These are phyloP conservation scores for Trametes gibbosa DNA, from an alignment of 768 basidiomycete species.

Conservation along the genomic window DNA sequence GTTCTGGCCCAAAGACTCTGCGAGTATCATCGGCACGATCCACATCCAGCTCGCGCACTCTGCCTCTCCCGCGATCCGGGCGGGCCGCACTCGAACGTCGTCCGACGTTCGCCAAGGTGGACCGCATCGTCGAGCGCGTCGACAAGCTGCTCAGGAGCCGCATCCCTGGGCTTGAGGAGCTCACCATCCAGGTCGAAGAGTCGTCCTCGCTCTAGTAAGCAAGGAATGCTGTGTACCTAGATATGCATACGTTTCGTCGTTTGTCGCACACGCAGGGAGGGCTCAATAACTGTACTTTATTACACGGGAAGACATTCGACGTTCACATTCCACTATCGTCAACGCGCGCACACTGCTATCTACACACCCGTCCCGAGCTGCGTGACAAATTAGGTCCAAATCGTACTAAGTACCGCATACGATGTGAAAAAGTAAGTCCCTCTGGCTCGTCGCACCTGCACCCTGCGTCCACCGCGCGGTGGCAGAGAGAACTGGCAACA, in stretches of 20 bases:
- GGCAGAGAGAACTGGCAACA: not conserved
- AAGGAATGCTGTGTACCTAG: not conserved
- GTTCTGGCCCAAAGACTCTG: conserved; percentile 96
- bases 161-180: conserved; percentile 82
- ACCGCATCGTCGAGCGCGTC: conserved; percentile 75
- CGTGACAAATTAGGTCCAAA: conserved; percentile 8
- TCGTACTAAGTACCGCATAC: conserved; percentile 8
- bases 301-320: conserved; percentile 5
- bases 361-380: not conserved
- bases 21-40: conserved; percentile 84
- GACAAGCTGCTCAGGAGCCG: conserved; percentile 64
- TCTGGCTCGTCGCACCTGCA: not conserved
- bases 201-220: not conserved
- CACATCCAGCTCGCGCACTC: conserved; percentile 82
- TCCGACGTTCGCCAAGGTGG: conserved; percentile 56
- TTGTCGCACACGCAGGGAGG: too few species aligned
- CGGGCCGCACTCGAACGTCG: conserved; percentile 48
- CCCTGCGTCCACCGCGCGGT: not conserved
- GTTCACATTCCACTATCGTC: conserved; percentile 8
- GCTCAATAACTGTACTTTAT: conserved; percentile 6
- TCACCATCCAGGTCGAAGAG: conserved; percentile 69
- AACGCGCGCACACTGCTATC: conserved; percentile 4
- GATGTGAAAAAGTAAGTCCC: conserved; percentile 11
- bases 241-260: too few species aligned
- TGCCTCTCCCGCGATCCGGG: conserved; percentile 52